Evolutionary conservation across 1,284 basidiomycete species (phyloP).

Genomic region (Volvariella volvacea): DNA sequence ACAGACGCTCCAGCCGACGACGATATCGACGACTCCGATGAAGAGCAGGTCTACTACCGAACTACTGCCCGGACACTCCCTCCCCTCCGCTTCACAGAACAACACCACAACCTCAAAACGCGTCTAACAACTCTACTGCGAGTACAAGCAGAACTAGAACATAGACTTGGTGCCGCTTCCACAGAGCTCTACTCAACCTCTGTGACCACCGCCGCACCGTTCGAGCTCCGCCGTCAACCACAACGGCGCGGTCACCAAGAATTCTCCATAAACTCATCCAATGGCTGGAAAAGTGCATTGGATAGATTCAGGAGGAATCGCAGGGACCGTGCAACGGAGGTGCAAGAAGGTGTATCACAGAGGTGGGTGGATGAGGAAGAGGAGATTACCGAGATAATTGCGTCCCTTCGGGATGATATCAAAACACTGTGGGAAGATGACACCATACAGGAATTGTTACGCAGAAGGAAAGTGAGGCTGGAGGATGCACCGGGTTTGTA

Average conservation of each 20-base stretch:
- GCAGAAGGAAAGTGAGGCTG: constrained; percentile 40
- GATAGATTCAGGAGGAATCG: constrained; percentile 36
- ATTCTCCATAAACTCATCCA: constrained; percentile 50
- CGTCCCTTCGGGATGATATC: constrained; percentile 58
- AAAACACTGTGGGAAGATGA: constrained; percentile 57
- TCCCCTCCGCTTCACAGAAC: constrained; percentile 49
- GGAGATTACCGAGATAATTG: constrained; percentile 48
- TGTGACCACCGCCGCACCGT: constrained; percentile 30
- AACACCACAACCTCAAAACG: constrained; percentile 51
- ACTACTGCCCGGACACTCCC: constrained; percentile 22
- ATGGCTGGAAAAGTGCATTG: constrained; percentile 56
- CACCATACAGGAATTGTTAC: constrained; percentile 48
- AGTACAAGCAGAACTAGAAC: constrained; percentile 55
- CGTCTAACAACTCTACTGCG: constrained; percentile 50
- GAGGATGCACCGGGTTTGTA: constrained; percentile 69
- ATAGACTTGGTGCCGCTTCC: constrained; percentile 48
- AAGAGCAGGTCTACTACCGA: constrained; percentile 26
- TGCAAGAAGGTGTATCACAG: constrained; percentile 17
- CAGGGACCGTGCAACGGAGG: constrained; percentile 9
- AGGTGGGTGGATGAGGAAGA: constrained; percentile 41
- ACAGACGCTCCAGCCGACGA: constrained; percentile 17
- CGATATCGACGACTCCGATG: constrained; percentile 28
- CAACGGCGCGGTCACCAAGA: constrained; percentile 31
- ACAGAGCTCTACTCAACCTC: constrained; percentile 35
- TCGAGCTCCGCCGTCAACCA: constrained; percentile 17